A percentile compares a stretch with the other conserved stretches of the same genome.
Conservation (phyloP, 1,284 basidiomycete species). For the Prillingera fragicola region DNA sequence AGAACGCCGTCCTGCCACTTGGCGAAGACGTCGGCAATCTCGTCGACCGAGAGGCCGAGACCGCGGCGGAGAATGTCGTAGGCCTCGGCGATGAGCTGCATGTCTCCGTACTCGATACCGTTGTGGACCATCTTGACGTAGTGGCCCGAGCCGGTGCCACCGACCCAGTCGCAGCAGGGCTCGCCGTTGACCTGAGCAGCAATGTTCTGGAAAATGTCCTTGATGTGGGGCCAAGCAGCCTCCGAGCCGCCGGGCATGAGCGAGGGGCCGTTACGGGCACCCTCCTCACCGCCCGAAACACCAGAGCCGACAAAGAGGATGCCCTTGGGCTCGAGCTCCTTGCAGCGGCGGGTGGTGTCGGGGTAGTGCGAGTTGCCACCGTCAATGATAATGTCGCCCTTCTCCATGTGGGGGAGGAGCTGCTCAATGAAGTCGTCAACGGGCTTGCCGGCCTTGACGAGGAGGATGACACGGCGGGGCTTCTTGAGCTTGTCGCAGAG, state of each 20-base stretch:
- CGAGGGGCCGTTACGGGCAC: constrained; percentile 93
- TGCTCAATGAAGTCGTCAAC: constrained; percentile 58
- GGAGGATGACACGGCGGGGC: constrained; percentile 72
- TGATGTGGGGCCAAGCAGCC: constrained; percentile 93
- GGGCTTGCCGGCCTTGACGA: constrained; percentile 68
- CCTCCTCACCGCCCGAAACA: constrained; percentile 99
- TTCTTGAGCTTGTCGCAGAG: constrained; percentile 57
- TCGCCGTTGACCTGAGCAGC: constrained; percentile 92
- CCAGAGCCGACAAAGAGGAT: constrained; percentile 96
- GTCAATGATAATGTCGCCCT: constrained; percentile 92
- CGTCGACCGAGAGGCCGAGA: constrained; percentile 72
- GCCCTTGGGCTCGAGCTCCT: constrained; percentile 91
- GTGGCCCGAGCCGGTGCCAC: constrained; percentile 95
- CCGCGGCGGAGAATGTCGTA: constrained; percentile 98
- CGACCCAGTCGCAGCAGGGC: constrained; percentile 99
- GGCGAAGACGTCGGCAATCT: constrained; percentile 83
- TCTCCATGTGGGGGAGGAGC: constrained; percentile 56
- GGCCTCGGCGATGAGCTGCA: constrained; percentile 98
- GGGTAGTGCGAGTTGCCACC: constrained; percentile 99
- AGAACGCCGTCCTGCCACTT: constrained; percentile 99
- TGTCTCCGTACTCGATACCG: constrained; percentile 98
- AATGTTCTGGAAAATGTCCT: constrained; percentile 98
- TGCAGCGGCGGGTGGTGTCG: constrained; percentile 89
- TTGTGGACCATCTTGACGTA: constrained; percentile 62
- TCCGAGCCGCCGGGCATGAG: constrained; percentile 98